Evolutionary conservation across 2,329 filamentous ascomycete species (phyloP).

Genomic region (Claviceps sp.): DNA sequence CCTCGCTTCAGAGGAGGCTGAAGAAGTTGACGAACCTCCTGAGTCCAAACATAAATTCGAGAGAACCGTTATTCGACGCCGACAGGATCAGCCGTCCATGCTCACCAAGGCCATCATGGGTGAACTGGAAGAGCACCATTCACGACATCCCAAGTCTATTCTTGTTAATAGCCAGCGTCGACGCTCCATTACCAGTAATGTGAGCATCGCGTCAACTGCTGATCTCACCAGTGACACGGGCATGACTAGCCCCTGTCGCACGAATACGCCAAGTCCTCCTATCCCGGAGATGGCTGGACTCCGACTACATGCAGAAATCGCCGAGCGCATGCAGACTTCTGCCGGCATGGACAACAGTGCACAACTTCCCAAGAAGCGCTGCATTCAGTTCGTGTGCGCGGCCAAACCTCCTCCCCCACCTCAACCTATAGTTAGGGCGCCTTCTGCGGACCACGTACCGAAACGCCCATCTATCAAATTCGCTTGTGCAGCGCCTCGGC

Average conservation of each 20-base stretch:
- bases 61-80: constrained; percentile 32
- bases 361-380: constrained; percentile 60
- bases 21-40: constrained; percentile 81
- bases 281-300: constrained; percentile 43
- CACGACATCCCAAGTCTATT: constrained; percentile 25
- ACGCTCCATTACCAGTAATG: constrained; percentile 64
- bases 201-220: constrained; percentile 69
- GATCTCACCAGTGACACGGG: constrained; percentile 93
- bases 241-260: constrained; percentile 76
- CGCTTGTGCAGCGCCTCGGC: constrained; percentile 45
- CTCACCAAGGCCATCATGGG: constrained; percentile 72
- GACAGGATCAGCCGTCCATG: constrained; percentile 58
- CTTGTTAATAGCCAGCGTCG: constrained; percentile 27
- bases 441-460: constrained; percentile 24
- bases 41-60: constrained; percentile 40
- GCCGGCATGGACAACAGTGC: constrained; percentile 11
- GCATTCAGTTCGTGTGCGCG: constrained; percentile 84
- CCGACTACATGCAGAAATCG: constrained; percentile 22
- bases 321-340: constrained; percentile 14
- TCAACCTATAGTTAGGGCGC: constrained; percentile 19
- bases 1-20: constrained; percentile 43
- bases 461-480: constrained; percentile 61
- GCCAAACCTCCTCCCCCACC: constrained; percentile 39
- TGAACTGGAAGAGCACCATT: constrained; percentile 43
- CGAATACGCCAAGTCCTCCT: constrained; percentile 82